Conservation (phyloP, 1,284 basidiomycete genomes). For the Phaffia rhodozyma region DNA sequence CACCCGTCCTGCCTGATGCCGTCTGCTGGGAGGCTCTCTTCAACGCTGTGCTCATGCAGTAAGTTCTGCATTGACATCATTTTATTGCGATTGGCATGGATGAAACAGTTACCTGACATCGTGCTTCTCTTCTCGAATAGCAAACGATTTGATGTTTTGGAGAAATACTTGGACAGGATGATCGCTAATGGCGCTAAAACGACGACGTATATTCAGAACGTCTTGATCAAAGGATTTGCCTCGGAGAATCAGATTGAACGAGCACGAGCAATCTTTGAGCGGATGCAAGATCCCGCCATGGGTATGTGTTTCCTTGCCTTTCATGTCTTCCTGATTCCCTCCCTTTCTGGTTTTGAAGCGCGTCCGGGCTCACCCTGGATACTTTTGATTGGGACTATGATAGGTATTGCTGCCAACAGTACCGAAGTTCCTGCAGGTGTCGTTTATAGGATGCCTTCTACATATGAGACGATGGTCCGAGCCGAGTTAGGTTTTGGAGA, state of each 20-base stretch:
- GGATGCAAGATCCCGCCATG: constrained; percentile 58
- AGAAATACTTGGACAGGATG: constrained; percentile 56
- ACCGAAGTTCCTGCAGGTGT: constrained; percentile 50
- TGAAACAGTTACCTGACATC: too few species aligned
- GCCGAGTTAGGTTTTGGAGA: constrained; percentile 75
- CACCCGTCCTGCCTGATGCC: constrained; percentile 52
- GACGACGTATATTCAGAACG: constrained; percentile 92
- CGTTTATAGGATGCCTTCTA: constrained; percentile 58
- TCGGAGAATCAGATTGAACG: constrained; percentile 55
- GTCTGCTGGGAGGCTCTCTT: constrained; percentile 84
- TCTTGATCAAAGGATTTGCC: constrained; percentile 80
- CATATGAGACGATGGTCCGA: constrained; percentile 89
- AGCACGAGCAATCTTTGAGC: constrained; percentile 69
- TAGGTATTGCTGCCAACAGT: neutral
- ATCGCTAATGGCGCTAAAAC: constrained; percentile 55
- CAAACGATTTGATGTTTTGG: constrained; percentile 66
- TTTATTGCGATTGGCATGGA: too few species aligned
- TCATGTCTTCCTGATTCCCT: neutral
- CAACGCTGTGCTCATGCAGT: constrained; percentile 63
- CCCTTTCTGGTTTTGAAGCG: neutral
- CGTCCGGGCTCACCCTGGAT: neutral
- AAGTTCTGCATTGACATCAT: too few species aligned
- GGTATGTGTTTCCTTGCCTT: constrained; percentile 12
- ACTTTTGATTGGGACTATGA: neutral
- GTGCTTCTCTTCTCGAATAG: too few species aligned